These are phyloP conservation scores for Fusarium keratoplasticum DNA, from an alignment of 2,329 filamentous ascomycete species.

Conservation along the genomic window DNA sequence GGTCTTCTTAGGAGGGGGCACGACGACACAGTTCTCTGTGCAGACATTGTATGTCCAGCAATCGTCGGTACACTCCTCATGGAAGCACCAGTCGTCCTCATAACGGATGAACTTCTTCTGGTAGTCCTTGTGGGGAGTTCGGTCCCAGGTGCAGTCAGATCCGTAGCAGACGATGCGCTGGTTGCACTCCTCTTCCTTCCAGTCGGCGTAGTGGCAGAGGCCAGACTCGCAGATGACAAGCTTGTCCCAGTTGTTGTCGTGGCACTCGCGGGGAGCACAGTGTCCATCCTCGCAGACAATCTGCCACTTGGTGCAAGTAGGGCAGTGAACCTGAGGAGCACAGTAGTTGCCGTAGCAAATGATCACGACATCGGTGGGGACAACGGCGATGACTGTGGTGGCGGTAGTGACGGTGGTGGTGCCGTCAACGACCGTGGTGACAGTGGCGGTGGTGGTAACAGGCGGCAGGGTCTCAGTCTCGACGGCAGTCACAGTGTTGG, in stretches of 20 bases:
- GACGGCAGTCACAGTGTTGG: slow-evolving; percentile 30
- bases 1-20: slow-evolving; percentile 13
- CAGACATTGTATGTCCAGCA: slow-evolving; percentile 46
- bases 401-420: slow-evolving; percentile 38
- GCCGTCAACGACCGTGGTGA: slow-evolving; percentile 44
- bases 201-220: slow-evolving; percentile 47
- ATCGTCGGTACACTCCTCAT: slow-evolving; percentile 45
- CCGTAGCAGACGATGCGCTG: slow-evolving; percentile 51
- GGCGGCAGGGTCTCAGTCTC: slow-evolving; percentile 43
- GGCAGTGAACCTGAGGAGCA: slow-evolving; percentile 45
- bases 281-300: slow-evolving; percentile 50
- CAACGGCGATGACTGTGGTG: slow-evolving; percentile 35
- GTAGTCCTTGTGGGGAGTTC: slow-evolving; percentile 44
- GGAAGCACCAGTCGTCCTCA: slow-evolving; percentile 45
- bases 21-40: slow-evolving; percentile 43
- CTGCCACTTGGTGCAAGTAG: slow-evolving; percentile 40
- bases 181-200: slow-evolving; percentile 45
- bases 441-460: slow-evolving; percentile 40
- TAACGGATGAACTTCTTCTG: slow-evolving; percentile 49
- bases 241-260: slow-evolving; percentile 43
- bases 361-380: slow-evolving; percentile 39
- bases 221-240: slow-evolving; percentile 50
- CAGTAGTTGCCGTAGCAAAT: slow-evolving; percentile 48
- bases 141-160: slow-evolving; percentile 44
- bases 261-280: slow-evolving; percentile 46